Evolutionary conservation across 768 basidiomycete genomes (phyloP), one percentile per base, ranked within the genome.

Genomic region (Pholiota conissans): DNA sequence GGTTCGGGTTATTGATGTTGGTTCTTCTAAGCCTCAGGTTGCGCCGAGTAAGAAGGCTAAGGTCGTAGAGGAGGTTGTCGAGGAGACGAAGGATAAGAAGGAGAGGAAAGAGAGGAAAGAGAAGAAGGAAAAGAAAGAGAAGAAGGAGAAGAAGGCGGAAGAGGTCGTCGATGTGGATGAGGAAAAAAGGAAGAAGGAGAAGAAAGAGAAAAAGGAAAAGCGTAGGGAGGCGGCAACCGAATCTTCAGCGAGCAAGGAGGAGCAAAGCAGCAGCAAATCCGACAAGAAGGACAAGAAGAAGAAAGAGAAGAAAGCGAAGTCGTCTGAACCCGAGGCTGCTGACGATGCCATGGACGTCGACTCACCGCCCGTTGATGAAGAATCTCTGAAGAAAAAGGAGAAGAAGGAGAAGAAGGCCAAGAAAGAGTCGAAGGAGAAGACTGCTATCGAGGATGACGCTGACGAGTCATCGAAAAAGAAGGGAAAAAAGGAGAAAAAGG

Each of bases 271-370:
- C 22, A 20, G 63, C 49, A 60, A 51, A n/a, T 58, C 49, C n/a
- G 67, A 70, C 56, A 69, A 69, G 62, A 67, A 72, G 61, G 70
- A 71, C 63, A 73, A 70, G 60, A 69, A 74, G 63, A 69, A 68
- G 57, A 64, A 69, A 56, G 63, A 68, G 53, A 65, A 71, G 52
- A 63, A 70, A 39, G 69, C 73, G 34, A 35, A 57, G 26, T 34
- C 35, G 16, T 9, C 27, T 5, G 3, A 61, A 28, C 26, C 64
- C 20, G 57, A 47, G 26, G 40, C 57, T 35, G 65, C 58, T 34
- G 29, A 55, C 40, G 54, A 27, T n/a, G 8, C 59, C 26, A 40
- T 63, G 20, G 58, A 57, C 16, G 55, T 58, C 29, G 65, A 63
- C 35, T 59, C 64, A 37, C 54, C 58, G 28, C 62, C 63, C 46